Evolutionary conservation across 1,284 basidiomycete species (phyloP).

Genomic region (Leucoagaricus sp.): DNA sequence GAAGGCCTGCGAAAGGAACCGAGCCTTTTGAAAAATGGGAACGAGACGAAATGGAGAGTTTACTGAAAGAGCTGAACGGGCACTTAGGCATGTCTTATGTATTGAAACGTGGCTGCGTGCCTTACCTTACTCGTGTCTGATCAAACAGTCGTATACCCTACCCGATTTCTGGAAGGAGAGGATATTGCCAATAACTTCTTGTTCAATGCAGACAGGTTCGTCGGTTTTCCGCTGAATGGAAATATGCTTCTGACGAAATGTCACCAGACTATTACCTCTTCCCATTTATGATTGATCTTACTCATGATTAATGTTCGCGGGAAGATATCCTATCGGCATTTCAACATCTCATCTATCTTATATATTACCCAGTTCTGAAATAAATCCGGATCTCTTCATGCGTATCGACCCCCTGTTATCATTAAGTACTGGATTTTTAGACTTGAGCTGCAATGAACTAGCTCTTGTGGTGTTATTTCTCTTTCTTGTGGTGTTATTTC

Average conservation of each 20-base stretch:
- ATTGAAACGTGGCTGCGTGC: not conserved
- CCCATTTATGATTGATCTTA: slow-evolving; percentile 32
- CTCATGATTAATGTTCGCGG: not conserved
- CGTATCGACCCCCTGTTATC: no score
- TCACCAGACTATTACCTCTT: slow-evolving; percentile 34
- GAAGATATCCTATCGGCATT: not conserved
- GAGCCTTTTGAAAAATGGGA: slow-evolving; percentile 84
- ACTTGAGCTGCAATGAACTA: not conserved
- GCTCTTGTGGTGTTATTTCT: no score
- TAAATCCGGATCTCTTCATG: not conserved
- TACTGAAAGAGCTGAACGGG: slow-evolving; percentile 76
- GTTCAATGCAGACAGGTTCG: slow-evolving; percentile 82
- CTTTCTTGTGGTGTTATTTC: no score
- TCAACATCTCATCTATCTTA: not conserved
- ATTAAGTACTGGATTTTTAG: not conserved
- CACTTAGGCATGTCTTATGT: slow-evolving; percentile 68
- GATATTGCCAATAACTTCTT: slow-evolving; percentile 88
- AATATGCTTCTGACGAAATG: slow-evolving; percentile 45
- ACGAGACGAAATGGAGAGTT: slow-evolving; percentile 83
- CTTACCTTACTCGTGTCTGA: not conserved
- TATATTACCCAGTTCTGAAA: not conserved
- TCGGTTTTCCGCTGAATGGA: slow-evolving; percentile 4
- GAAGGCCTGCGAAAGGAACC: slow-evolving; percentile 46
- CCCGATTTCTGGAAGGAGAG: slow-evolving; percentile 84
- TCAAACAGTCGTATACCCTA: slow-evolving; percentile 73